A percentile compares a stretch with the other conserved stretches of the same genome.
Conservation (phyloP, 2,329 filamentous ascomycete species). For the Stagonosporopsis cucurbitacearum region DNA sequence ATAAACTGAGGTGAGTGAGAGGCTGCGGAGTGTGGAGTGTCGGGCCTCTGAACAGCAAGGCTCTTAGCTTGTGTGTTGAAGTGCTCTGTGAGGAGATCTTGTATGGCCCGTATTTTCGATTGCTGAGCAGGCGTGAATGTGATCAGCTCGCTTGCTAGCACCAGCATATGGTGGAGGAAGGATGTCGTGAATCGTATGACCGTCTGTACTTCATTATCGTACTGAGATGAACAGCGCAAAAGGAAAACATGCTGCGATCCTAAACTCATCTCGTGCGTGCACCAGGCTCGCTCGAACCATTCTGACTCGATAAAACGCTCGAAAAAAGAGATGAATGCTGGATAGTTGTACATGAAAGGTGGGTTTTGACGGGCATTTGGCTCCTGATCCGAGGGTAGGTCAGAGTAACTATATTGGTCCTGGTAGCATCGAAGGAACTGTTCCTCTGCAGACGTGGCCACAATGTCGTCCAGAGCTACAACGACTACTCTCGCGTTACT, state of each 20-base stretch:
- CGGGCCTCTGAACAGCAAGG: constrained; percentile 23
- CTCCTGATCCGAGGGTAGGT: constrained; percentile 30
- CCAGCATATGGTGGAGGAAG: constrained; percentile 51
- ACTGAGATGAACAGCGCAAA: constrained; percentile 42
- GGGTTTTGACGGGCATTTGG: constrained; percentile 34
- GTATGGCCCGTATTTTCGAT: constrained; percentile 30
- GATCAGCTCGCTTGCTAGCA: constrained; percentile 40
- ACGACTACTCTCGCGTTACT: constrained; percentile 50
- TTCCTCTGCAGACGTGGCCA: constrained; percentile 44
- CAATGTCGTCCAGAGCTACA: constrained; percentile 52
- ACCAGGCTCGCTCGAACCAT: constrained; percentile 56
- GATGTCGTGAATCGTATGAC: constrained; percentile 50
- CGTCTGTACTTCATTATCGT: constrained; percentile 30
- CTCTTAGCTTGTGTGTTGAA: constrained; percentile 7
- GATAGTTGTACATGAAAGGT: constrained; percentile 41
- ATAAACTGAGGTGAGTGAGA: constrained; percentile 21
- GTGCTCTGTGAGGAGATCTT: constrained; percentile 27
- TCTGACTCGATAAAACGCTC: constrained; percentile 49
- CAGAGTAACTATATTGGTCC: constrained; percentile 43
- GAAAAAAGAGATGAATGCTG: constrained; percentile 35
- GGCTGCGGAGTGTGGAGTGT: constrained; percentile 19
- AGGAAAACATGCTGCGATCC: constrained; percentile 52
- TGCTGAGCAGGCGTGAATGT: constrained; percentile 19
- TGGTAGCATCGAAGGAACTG: constrained; percentile 49
- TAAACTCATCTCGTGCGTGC: constrained; percentile 53